These are phyloP conservation scores for Pouteria glomerata DNA, from an alignment of 148 eudicot genomes.

Conservation along the genomic window DNA sequence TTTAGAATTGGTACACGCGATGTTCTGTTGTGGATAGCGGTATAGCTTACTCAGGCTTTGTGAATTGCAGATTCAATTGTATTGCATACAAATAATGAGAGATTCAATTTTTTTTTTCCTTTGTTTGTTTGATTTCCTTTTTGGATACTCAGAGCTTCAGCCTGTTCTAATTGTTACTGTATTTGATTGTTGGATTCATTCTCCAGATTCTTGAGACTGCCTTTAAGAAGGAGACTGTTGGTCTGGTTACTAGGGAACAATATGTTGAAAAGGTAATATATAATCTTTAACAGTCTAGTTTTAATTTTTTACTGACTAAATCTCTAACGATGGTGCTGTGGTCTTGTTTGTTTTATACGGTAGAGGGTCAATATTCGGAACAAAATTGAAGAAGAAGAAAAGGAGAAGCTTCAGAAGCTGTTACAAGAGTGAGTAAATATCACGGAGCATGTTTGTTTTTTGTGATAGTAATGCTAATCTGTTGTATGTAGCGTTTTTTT, in stretches of 20 bases:
- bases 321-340: neutral
- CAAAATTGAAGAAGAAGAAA: constrained; percentile 97
- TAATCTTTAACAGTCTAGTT: neutral
- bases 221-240: constrained; percentile 96
- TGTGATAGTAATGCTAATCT: neutral
- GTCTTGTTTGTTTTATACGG: neutral
- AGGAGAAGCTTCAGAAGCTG: constrained; percentile 84
- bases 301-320: neutral
- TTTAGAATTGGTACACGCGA: neutral
- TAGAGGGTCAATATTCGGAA: constrained; percentile 86
- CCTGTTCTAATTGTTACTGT: neutral
- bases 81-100: neutral
- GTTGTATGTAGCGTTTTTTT: neutral
- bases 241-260: constrained; percentile 87
- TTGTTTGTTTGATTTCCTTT: neutral
- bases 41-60: too few relatives aligned
- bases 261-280: constrained; percentile 85
- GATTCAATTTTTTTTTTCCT: neutral
- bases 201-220: constrained; percentile 91
- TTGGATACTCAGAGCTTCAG: neutral
- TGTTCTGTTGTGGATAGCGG: too few relatives aligned
- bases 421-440: constrained; percentile 74
- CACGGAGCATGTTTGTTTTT: neutral
- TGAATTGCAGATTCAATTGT: neutral
- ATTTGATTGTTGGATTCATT: constrained; percentile 7